Base-by-base conservation (phyloP, 345 rosid genomes). In the Passiflora organensis region DNA sequence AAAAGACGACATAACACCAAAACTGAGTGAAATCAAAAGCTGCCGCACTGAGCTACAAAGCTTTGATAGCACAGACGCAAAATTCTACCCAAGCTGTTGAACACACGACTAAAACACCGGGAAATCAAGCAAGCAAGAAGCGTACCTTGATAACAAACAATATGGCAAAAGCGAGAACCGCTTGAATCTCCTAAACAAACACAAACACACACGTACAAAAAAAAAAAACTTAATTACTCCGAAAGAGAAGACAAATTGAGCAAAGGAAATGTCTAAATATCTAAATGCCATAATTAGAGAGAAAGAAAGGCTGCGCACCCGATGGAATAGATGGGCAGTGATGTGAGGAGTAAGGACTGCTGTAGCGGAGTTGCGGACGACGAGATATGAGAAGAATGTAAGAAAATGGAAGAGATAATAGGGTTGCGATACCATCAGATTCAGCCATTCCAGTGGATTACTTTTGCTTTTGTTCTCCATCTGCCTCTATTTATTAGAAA, bases 181-280 rank as follows among this genome's bases (percentile, higher is more conserved):
- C 96, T 79, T 85, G 97, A 76, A 91, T 70, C 78, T 87, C 97
- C 91, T 89, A 75, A 56, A 76, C 65, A 49, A n/a, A n/a, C 42
- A 6, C 41, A 61, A 51, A 61, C 28, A 42, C 13, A 3, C 2
- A 45, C 10, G 24, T 16, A 53, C 25, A 50, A 18, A 1, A 17
- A 12, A 43, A 43, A 24, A 4, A 10, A 4, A 43, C 1, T 23
- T 13, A 17, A 18, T 16, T 0, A 32, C 15, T 9, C 39, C 19
- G 15, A 18, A 14, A 21, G 32, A 12, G 5, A n/a, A 18, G 13
- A 50, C 34, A 20, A 1, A 11, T 37, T 0, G 21, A n/a, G 1
- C 10, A 22, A 13, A 3, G 28, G 9, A 25, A 23, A 19, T 51
- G n/a, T 16, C 14, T 5, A 12, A 53, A n/a, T 17, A n/a, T 0